Evolutionary conservation across 2,329 filamentous ascomycete genomes (phyloP), one percentile per base, ranked within the genome.

Genomic region (Cladophialophora exuberans): DNA sequence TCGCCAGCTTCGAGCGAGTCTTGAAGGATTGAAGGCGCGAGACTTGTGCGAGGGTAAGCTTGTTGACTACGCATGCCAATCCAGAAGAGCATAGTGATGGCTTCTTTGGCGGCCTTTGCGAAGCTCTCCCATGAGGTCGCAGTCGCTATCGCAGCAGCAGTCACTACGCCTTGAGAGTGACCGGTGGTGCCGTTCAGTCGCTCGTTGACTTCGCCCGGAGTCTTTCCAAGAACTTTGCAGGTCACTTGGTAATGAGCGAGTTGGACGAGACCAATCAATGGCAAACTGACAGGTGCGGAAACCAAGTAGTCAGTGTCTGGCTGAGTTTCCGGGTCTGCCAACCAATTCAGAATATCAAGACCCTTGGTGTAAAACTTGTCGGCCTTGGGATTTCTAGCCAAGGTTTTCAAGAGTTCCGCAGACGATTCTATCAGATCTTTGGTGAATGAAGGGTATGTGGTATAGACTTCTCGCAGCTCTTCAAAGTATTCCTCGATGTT

Each of bases 401-500:
- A 81, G 22, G 79, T 86, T 70, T 93, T 90, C n/a, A 99, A 83
- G 51, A 96, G 85, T 68, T 95, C 88, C 11, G 94, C 92, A 6
- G 91, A 87, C 20, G 85, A 83, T 23, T 82, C 81, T 67, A 99
- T 83, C 62, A 97, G 85, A 62, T 95, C 90, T 64, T 90, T 88
- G 4, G 97, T 85, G 64, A 99, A 95, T 23, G 88, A 88, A 10
- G 89, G 87, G 75, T 99, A 99, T 56, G 92, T 96, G 66, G 81
- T 85, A 78, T 93, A 93, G 55, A 97, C 83, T 72, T 96, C 88
- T 53, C 94, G 86, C 60, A 99, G 83, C 78, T 99, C 94, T 65
- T 99, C 93, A 68, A 99, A 99, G 76, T 99, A 99, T 76, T 99
- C 95, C 75, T 99, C 93, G 62, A 99, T 97, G 74, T 99, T 99